A percentile compares a stretch with the other conserved stretches of the same genome.
phyloP scores from a whole-genome alignment of 495 filamentous ascomycete genomes.

The Lentithecium fluviatile region DNA sequence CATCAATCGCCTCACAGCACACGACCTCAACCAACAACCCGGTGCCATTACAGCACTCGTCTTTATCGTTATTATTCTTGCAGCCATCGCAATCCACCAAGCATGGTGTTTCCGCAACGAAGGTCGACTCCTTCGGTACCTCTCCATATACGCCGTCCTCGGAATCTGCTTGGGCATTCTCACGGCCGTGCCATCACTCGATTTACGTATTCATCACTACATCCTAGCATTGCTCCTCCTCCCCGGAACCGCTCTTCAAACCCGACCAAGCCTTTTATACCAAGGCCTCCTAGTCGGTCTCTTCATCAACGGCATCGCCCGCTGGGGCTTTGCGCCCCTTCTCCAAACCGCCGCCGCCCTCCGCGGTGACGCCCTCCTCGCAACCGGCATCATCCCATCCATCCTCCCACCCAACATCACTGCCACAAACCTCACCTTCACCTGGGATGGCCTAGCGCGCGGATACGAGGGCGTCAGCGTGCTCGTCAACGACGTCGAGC shows the following conservation, averaged over 20 bases:
- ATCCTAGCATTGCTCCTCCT: slow-evolving; percentile 81
- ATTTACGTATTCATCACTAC: slow-evolving; percentile 90
- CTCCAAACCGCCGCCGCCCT: slow-evolving; percentile 79
- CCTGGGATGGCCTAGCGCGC: slow-evolving; percentile 49
- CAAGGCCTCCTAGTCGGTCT: slow-evolving; percentile 84
- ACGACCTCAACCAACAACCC: slow-evolving; percentile 45
- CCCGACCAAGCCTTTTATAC: slow-evolving; percentile 71
- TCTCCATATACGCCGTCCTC: slow-evolving; percentile 59
- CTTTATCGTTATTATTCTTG: slow-evolving; percentile 39
- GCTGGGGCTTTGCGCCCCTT: slow-evolving; percentile 89
- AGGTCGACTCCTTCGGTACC: slow-evolving; percentile 43
- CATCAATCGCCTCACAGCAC: slow-evolving; percentile 44
- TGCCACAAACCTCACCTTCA: slow-evolving; percentile 55
- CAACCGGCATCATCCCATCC: slow-evolving; percentile 66
- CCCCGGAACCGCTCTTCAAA: slow-evolving; percentile 78
- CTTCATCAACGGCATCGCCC: slow-evolving; percentile 85
- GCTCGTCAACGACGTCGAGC: slow-evolving; percentile 91
- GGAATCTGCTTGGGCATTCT: slow-evolving; percentile 49
- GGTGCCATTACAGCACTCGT: slow-evolving; percentile 44
- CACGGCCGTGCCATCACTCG: slow-evolving; percentile 68
- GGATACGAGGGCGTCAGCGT: slow-evolving; percentile 75
- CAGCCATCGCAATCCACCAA: slow-evolving; percentile 43
- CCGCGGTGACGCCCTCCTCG: slow-evolving; percentile 65
- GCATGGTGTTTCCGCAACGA: slow-evolving; percentile 44
- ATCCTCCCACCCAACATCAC: slow-evolving; percentile 44